These are phyloP conservation scores for Ascochyta viciae-villosae DNA, from an alignment of 2,329 filamentous ascomycete genomes.

Conservation along the genomic window DNA sequence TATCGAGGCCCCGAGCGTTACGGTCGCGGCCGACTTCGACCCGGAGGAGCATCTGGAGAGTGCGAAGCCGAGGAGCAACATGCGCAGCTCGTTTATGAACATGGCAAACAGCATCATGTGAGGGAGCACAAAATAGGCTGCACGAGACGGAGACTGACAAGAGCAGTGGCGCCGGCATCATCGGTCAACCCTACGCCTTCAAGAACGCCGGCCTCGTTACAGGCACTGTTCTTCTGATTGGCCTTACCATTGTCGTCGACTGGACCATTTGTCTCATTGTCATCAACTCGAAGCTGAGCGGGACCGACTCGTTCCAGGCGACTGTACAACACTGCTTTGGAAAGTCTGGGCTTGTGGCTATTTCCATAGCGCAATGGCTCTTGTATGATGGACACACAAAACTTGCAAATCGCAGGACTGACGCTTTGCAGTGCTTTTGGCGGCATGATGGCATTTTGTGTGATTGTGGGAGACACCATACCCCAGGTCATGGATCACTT, in stretches of 20 bases:
- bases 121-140: slow-evolving; percentile 7
- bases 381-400: slow-evolving; percentile 62
- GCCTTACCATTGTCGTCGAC: slow-evolving; percentile 84
- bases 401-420: slow-evolving; percentile 19
- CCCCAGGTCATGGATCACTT: slow-evolving; percentile 85
- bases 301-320: slow-evolving; percentile 91
- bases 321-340: slow-evolving; percentile 97
- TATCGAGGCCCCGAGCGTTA: slow-evolving; percentile 81
- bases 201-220: slow-evolving; percentile 86
- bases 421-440: slow-evolving; percentile 74
- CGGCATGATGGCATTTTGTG: slow-evolving; percentile 97
- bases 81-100: slow-evolving; percentile 95
- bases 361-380: slow-evolving; percentile 91
- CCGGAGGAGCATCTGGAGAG: slow-evolving; percentile 66
- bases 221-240: slow-evolving; percentile 78
- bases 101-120: slow-evolving; percentile 98
- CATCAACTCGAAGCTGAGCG: slow-evolving; percentile 95
- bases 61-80: slow-evolving; percentile 80
- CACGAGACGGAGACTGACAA: slow-evolving; percentile 20
- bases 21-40: slow-evolving; percentile 68
- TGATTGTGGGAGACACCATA: slow-evolving; percentile 96
- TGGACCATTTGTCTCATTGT: slow-evolving; percentile 99
- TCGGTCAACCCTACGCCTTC: slow-evolving; percentile 92
- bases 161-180: slow-evolving; percentile 67
- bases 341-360: slow-evolving; percentile 83